These are phyloP conservation scores for Globisporangium splendens DNA, from an alignment of 352 stramenopile genomes.

Conservation along the genomic window DNA sequence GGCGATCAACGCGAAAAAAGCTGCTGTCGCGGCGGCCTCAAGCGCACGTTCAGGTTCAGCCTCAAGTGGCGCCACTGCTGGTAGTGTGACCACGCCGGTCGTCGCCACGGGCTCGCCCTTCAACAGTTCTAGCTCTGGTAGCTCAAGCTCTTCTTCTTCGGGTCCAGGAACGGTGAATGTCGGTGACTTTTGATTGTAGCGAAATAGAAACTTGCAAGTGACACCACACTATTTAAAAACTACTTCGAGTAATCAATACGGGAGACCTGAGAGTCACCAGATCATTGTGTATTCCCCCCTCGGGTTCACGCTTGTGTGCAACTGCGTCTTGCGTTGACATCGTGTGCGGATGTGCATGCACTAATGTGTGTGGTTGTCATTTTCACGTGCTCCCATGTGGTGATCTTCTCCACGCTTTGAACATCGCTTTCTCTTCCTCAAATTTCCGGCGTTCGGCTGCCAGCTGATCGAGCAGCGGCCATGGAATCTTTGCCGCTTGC, in stretches of 20 bases:
- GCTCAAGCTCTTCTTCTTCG: background rate
- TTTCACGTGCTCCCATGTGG: background rate
- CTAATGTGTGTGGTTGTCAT: background rate
- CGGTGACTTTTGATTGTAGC: constrained; percentile 6
- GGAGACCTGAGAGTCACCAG: too few species aligned
- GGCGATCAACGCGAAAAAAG: constrained; percentile 19
- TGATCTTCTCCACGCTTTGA: constrained; percentile 46
- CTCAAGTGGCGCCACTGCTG: constrained; percentile 4
- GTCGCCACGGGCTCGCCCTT: background rate
- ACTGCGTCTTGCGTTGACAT: too few species aligned
- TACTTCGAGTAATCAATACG: too few species aligned
- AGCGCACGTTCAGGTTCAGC: background rate
- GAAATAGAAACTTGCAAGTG: too few species aligned
- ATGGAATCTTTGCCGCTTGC: constrained; percentile 56
- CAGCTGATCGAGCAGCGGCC: constrained; percentile 68
- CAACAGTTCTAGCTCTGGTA: background rate
- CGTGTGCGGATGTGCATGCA: too few species aligned
- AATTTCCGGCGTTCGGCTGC: constrained; percentile 39
- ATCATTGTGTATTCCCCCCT: too few species aligned
- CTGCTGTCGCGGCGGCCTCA: background rate
- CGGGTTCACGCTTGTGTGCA: too few species aligned
- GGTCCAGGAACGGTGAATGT: constrained; percentile 13
- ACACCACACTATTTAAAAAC: background rate
- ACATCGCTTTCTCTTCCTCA: constrained; percentile 56
- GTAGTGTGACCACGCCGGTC: background rate